Conservation (phyloP, 1,139 yeast species). For the Lodderomyces beijingensis region DNA sequence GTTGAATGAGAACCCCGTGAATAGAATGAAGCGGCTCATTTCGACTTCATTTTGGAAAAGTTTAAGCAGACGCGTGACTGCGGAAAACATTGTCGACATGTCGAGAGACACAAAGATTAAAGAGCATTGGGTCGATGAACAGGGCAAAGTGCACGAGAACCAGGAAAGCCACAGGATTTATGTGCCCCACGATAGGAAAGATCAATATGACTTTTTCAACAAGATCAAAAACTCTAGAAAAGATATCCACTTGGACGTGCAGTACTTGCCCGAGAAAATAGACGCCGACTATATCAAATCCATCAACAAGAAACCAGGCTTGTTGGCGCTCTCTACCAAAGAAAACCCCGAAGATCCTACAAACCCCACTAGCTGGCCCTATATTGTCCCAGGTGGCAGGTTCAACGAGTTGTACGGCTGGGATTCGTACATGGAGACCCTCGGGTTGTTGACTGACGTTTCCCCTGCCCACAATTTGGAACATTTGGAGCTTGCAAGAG, state of each 20-base stretch:
- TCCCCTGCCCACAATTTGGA: conserved; percentile 38
- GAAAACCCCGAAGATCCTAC: conserved; percentile 46
- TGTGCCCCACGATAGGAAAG: conserved; percentile 64
- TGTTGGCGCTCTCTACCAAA: conserved; percentile 73
- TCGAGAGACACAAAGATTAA: conserved; percentile 76
- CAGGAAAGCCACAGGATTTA: conserved; percentile 67
- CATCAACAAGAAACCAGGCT: conserved; percentile 79
- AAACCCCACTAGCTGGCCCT: conserved; percentile 67
- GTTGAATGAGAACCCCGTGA: conserved; percentile 84
- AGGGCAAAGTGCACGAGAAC: conserved; percentile 25
- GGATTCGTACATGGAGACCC: conserved; percentile 93
- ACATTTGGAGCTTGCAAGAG: conserved; percentile 61
- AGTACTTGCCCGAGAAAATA: conserved; percentile 57
- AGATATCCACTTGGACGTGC: conserved; percentile 66
- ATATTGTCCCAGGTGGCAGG: conserved; percentile 96
- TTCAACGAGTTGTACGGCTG: conserved; percentile 96
- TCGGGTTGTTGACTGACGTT: conserved; percentile 73
- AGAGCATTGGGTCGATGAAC: conserved; percentile 45
- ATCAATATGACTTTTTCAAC: conserved; percentile 68
- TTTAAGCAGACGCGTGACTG: conserved; percentile 69
- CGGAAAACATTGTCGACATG: conserved; percentile 60
- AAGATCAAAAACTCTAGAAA: conserved; percentile 54
- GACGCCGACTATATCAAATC: conserved; percentile 72
- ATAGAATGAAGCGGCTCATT: conserved; percentile 69
- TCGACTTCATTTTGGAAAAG: conserved; percentile 77